Base-by-base conservation (phyloP, 1,284 basidiomycete genomes). In the Ceratobasidium sp. region DNA sequence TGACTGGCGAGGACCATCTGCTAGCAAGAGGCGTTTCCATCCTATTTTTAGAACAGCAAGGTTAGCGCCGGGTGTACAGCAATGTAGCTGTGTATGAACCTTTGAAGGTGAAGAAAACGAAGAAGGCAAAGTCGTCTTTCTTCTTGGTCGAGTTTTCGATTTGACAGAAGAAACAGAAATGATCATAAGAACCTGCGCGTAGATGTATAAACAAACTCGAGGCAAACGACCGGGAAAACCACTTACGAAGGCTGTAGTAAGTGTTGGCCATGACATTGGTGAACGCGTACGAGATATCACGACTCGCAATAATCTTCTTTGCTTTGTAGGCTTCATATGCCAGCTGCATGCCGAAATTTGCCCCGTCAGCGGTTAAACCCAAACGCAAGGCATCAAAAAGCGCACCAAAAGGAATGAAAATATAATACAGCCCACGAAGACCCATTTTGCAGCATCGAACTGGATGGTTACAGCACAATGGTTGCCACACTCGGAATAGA, bases 41-140 rank as follows among this genome's bases (percentile, higher is more conserved):
- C 91, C 94, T 96, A 76, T 36, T 36, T 56, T 44, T 18, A 42
- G 16, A n/a, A 36, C 49, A 75, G 73, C 71, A 75, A 73, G 46
- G 56, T 38, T 36, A 36, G 60, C 33, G 59, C 42, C 21, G 21
- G 38, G 12, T 60, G 25, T 40, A 61, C 28, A 64, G 53, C 66
- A 49, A 56, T 11, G 38, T 36, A 36, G 69, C 14, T 46, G 16
- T 16, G 30, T 7, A 72, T 88, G 64, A 73, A 92, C 95, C 95
- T 84, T 99, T 99, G 87, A 99, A 99, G 0, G 92, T 92, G 83
- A 99, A 99, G 87, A 98, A 99, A 80, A 98, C 88, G 81, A 98
- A 99, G 86, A 99, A 98, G 60, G 96, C 95, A 81, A 98, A 94
- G 78, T 97, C 94, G 81, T 99, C 96, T 81, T 92, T 95, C 77